These are phyloP conservation scores for Zymoseptoria tritici DNA, from an alignment of 2,329 filamentous ascomycete genomes.

Conservation along the genomic window DNA sequence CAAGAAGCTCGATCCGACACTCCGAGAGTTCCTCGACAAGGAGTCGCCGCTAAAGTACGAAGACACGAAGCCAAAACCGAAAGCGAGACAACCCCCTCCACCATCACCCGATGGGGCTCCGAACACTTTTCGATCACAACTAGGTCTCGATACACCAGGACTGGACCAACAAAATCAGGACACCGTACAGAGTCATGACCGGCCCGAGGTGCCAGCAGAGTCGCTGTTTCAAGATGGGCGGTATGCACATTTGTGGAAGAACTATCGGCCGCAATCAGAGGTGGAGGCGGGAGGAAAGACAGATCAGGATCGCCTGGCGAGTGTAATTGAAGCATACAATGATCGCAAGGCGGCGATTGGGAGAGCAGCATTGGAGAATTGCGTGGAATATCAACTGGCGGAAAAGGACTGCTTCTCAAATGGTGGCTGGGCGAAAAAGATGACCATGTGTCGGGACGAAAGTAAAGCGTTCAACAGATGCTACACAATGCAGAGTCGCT, in stretches of 20 bases:
- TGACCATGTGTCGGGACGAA: constrained; percentile 76
- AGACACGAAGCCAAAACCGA: constrained; percentile 10
- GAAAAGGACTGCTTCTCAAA: constrained; percentile 74
- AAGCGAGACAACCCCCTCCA: constrained; percentile 5
- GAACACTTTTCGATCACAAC: constrained; percentile 25
- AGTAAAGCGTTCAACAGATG: constrained; percentile 75
- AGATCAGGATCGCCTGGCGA: constrained; percentile 71
- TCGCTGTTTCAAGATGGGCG: constrained; percentile 62
- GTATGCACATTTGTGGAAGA: constrained; percentile 87
- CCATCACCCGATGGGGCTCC: constrained; percentile 26
- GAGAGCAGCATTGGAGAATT: constrained; percentile 83
- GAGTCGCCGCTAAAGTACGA: constrained; percentile 69
- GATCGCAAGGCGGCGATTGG: constrained; percentile 71
- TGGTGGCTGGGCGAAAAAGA: constrained; percentile 58
- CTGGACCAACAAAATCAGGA: constrained; percentile 17
- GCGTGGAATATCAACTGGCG: constrained; percentile 75
- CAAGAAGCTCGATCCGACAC: constrained; percentile 68
- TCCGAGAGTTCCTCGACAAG: constrained; percentile 76
- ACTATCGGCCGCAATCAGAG: constrained; percentile 65
- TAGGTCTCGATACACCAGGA: constrained; percentile 20
- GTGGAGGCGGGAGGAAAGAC: constrained; percentile 63
- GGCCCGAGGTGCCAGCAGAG: constrained; percentile 40
- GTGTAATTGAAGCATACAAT: constrained; percentile 78
- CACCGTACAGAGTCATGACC: constrained; percentile 19
- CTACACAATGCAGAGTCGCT: constrained; percentile 83